These are phyloP conservation scores for Scedosporium aurantiacum DNA, from an alignment of 2,329 filamentous ascomycete genomes.

Conservation along the genomic window DNA sequence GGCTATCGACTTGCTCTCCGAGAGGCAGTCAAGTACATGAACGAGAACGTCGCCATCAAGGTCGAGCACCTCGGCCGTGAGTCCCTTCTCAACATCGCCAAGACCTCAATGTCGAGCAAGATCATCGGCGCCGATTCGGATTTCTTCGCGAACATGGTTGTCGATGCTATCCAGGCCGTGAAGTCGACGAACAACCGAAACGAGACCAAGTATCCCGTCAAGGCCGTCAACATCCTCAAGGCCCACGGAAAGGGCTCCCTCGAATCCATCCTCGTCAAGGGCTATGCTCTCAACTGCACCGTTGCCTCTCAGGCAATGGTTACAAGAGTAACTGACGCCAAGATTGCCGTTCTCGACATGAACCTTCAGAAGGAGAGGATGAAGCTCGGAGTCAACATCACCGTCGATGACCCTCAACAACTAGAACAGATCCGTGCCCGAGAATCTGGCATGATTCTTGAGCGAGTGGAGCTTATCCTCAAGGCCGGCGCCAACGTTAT, in stretches of 20 bases:
- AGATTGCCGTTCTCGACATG: constrained; percentile 95
- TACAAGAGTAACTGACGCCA: constrained; percentile 82
- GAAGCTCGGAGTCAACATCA: constrained; percentile 98
- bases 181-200: constrained; percentile 84
- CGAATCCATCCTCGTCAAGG: constrained; percentile 86
- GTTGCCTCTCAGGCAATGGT: constrained; percentile 97
- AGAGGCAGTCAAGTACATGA: constrained; percentile 98
- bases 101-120: constrained; percentile 99
- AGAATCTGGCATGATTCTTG: constrained; percentile 85
- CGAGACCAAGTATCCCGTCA: constrained; percentile 94
- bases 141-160: constrained; percentile 95
- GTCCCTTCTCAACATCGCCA: constrained; percentile 86
- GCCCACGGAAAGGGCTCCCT: constrained; percentile 87
- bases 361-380: constrained; percentile 98
- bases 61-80: constrained; percentile 86
- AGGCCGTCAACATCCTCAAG: constrained; percentile 97
- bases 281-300: constrained; percentile 96
- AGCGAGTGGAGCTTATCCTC: constrained; percentile 92
- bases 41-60: constrained; percentile 93
- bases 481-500: constrained; percentile 96
- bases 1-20: constrained; percentile 91
- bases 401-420: constrained; percentile 92
- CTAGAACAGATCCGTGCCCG: constrained; percentile 92
- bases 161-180: constrained; percentile 90
- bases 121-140: constrained; percentile 93